Percentiles rank a stretch among this genome's conserved stretches.
These are phyloP conservation scores for Ochromonas danica DNA, from an alignment of 108 stramenopile genomes.

Conservation along the genomic window DNA sequence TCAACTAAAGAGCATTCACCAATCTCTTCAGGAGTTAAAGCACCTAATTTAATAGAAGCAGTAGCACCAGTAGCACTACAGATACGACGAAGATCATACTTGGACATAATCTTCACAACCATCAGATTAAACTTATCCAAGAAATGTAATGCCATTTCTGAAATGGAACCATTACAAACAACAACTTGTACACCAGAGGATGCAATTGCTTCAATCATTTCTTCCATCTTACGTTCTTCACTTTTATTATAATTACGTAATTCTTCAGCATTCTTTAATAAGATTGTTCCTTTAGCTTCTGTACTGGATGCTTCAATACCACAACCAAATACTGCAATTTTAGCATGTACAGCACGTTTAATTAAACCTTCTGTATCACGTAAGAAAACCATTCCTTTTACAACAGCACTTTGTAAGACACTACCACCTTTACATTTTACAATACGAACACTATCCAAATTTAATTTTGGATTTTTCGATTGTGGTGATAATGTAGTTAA, in stretches of 20 bases:
- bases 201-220: slow-evolving; percentile 87
- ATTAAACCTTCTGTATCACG: slow-evolving; percentile 70
- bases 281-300: slow-evolving; percentile 99
- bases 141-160: slow-evolving; percentile 64
- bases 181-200: slow-evolving; percentile 84
- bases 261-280: slow-evolving; percentile 96
- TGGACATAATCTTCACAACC: slow-evolving; percentile 80
- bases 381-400: slow-evolving; percentile 87
- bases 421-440: slow-evolving; percentile 86
- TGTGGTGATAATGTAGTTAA: slow-evolving; percentile 70
- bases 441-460: slow-evolving; percentile 86
- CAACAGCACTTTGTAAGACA: slow-evolving; percentile 71
- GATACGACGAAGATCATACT: slow-evolving; percentile 95
- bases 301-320: slow-evolving; percentile 89
- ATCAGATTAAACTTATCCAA: slow-evolving; percentile 70
- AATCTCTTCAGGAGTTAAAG: slow-evolving; percentile 95
- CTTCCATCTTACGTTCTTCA: slow-evolving; percentile 94
- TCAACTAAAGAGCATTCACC: slow-evolving; percentile 58
- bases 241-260: slow-evolving; percentile 93
- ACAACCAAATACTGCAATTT: slow-evolving; percentile 89
- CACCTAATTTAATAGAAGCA: slow-evolving; percentile 87
- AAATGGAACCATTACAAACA: slow-evolving; percentile 82
- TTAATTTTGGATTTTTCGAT: slow-evolving; percentile 56
- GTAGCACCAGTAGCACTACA: slow-evolving; percentile 89
- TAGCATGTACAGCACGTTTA: slow-evolving; percentile 71